A percentile compares a stretch with the other conserved stretches of the same genome.
These are phyloP conservation scores for Steccherinum ochraceum DNA, from an alignment of 768 basidiomycete genomes.

Conservation along the genomic window DNA sequence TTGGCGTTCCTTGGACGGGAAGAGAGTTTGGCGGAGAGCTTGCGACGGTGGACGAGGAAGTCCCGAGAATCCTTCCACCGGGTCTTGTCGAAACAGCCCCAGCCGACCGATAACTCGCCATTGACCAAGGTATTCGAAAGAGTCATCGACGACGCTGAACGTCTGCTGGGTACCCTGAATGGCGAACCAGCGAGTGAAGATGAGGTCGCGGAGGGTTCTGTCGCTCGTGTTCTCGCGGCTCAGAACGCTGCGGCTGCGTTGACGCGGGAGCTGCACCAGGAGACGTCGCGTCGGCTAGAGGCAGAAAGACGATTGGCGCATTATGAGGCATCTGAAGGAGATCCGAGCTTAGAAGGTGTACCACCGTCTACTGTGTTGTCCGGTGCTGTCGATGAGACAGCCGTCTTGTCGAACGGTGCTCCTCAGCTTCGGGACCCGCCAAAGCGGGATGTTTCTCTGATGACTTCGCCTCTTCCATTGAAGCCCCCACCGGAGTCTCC, in stretches of 20 bases:
- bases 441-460: background rate
- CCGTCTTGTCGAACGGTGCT: too few relatives aligned
- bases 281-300: conserved; percentile 44
- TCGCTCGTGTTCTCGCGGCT: conserved; percentile 47
- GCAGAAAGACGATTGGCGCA: background rate
- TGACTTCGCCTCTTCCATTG: too few relatives aligned
- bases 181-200: conserved; percentile 24
- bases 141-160: conserved; percentile 29
- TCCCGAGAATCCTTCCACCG: conserved; percentile 36
- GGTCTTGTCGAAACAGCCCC: conserved; percentile 1
- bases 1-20: conserved; percentile 61
- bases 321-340: background rate
- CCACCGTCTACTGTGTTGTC: too few relatives aligned
- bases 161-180: conserved; percentile 28
- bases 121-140: conserved; percentile 23
- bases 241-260: conserved; percentile 45
- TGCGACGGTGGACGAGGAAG: conserved; percentile 51
- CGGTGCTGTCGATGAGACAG: too few relatives aligned
- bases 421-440: background rate
- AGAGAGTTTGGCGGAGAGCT: conserved; percentile 46
- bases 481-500: too few relatives aligned
- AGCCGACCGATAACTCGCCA: conserved; percentile 7
- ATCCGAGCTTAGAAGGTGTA: background rate
- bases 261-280: conserved; percentile 50
- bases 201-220: conserved; percentile 32